These are phyloP conservation scores for Hortiboletus campestris DNA, from an alignment of 768 basidiomycete species.

Conservation along the genomic window DNA sequence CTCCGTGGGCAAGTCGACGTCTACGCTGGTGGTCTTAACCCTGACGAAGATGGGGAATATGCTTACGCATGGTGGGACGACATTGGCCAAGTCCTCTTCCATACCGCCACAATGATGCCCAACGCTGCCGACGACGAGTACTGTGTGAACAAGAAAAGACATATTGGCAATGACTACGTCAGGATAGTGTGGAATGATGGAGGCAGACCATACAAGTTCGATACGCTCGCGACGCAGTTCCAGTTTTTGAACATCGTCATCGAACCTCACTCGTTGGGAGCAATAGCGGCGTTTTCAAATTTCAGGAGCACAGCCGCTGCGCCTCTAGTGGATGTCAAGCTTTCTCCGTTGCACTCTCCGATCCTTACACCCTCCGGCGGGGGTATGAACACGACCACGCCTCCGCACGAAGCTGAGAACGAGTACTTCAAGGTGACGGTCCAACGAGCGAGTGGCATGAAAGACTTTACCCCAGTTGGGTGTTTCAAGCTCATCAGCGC, in stretches of 20 bases:
- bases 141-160: slow-evolving; percentile 84
- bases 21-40: slow-evolving; percentile 88
- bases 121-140: slow-evolving; percentile 63
- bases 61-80: slow-evolving; percentile 99
- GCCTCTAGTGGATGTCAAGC: slow-evolving; percentile 11
- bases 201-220: slow-evolving; percentile 83
- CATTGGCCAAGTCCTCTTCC: slow-evolving; percentile 91
- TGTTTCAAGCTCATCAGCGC: slow-evolving; percentile 94
- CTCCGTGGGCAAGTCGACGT: slow-evolving; percentile 89
- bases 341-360: slow-evolving; percentile 22
- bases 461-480: slow-evolving; percentile 90
- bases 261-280: slow-evolving; percentile 85
- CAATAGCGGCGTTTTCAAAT: slow-evolving; percentile 82
- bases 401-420: slow-evolving; percentile 65
- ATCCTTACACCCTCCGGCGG: slow-evolving; percentile 7
- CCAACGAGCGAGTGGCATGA: slow-evolving; percentile 86
- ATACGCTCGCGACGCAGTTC: slow-evolving; percentile 90
- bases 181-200: slow-evolving; percentile 98
- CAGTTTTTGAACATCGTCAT: slow-evolving; percentile 98
- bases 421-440: slow-evolving; percentile 96
- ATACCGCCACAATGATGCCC: slow-evolving; percentile 98
- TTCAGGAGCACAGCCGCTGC: slow-evolving; percentile 29
- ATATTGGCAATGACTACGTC: slow-evolving; percentile 96
- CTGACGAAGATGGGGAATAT: slow-evolving; percentile 92
- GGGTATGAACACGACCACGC: slow-evolving; percentile 8